Base-by-base conservation (phyloP, 768 basidiomycete species). In the Tephrocybe sp. region DNA sequence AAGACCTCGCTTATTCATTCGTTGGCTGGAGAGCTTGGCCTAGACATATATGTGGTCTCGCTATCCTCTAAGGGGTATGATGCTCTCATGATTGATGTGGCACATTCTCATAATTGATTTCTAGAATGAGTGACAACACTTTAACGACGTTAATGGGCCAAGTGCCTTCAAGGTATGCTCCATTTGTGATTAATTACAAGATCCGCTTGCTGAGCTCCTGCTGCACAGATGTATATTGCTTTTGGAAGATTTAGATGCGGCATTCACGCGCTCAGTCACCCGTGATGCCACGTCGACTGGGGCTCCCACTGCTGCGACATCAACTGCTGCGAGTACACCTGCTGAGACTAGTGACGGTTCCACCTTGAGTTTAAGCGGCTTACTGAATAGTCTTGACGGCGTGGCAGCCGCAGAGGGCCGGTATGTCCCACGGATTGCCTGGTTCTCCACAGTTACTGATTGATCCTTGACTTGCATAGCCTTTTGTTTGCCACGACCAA, bases 401-500 rank as follows among this genome's bases (percentile, higher is more conserved):
- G 87, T 91, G 46, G 87, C 89, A 51, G 87, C 88, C 55, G 87
- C 87, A 52, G 87, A 92, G 66, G 90, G 90, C 67, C 84, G 90
- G 86, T 90, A 63, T 60, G 87, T 75, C 40, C 42, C 44, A 52
- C 22, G 40, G 22, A 19, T 49, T 17, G 35, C 35, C 51, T 17
- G 32, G 45, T 36, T 30, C 2, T 49, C 41, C 23, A 10, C 45
- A 53, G 35, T 39, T 16, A 44, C 10, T 52, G 41, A 59, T 50
- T 55, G 30, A 57, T 43, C 39, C 32, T 54, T 56, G 49, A 42
- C 52, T 58, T 55, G 54, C 43, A 47, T 60, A 85, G 89, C 35
- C 77, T 96, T 52, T 75, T 95, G 9, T 94, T 95, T 67, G 92
- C 92, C 47, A 93, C 91, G 6, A 93, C 91, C 11, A 97, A 97